These are phyloP conservation scores for Parietaria judaica DNA, from an alignment of 306 rosid genomes.

Conservation along the genomic window DNA sequence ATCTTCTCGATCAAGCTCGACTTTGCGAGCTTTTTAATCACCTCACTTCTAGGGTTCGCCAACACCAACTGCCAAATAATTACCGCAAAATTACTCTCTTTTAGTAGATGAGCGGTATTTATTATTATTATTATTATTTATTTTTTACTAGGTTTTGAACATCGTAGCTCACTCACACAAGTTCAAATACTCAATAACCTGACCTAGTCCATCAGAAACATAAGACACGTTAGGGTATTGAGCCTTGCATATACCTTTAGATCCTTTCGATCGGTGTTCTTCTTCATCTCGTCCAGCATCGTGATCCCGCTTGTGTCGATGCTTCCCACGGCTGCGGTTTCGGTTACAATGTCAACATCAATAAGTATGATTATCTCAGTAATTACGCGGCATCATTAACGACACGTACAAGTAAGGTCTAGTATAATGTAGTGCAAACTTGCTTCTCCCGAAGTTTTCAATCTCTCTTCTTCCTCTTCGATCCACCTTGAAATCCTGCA, in stretches of 20 bases:
- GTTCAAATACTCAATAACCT: too few relatives aligned
- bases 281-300: conserved; percentile 35
- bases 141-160: too few relatives aligned
- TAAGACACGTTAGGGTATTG: too few relatives aligned
- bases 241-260: conserved; percentile 20
- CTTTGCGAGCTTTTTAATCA: conserved; percentile 35
- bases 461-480: conserved; percentile 34
- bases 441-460: conserved; percentile 28
- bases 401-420: conserved; percentile 27
- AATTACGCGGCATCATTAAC: too few relatives aligned
- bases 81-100: too few relatives aligned
- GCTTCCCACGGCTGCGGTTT: conserved; percentile 34
- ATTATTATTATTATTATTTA: too few relatives aligned
- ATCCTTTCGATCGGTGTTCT: conserved; percentile 25
- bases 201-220: too few relatives aligned
- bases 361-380: background rate
- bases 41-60: conserved; percentile 42
- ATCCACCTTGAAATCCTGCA: conserved; percentile 39
- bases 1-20: conserved; percentile 28
- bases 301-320: conserved; percentile 44
- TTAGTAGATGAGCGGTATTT: too few relatives aligned
- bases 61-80: conserved; percentile 26
- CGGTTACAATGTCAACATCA: background rate
- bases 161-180: too few relatives aligned
- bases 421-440: conserved; percentile 28